phyloP scores from a whole-genome alignment of 768 basidiomycete genomes.

The Naganishia randhawae region DNA sequence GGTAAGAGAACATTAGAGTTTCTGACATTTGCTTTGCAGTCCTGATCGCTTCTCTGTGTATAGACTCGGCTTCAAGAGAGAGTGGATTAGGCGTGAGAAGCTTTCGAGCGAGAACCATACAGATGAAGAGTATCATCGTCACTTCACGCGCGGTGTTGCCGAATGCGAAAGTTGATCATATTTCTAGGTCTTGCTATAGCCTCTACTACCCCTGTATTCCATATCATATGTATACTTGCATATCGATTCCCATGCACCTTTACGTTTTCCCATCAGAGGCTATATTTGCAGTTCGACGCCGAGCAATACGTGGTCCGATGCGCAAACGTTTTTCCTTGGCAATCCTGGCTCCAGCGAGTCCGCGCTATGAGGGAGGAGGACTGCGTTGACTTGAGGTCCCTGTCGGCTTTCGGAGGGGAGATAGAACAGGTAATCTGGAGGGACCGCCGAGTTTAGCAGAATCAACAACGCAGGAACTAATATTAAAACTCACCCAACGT shows the following conservation, averaged over 20 bases:
- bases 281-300: constrained; percentile 56
- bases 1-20: constrained; percentile 13
- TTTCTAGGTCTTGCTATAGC: neutral
- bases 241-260: neutral
- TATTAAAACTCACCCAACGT: constrained; percentile 61
- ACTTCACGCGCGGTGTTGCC: neutral
- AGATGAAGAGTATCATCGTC: constrained; percentile 4
- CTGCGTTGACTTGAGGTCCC: constrained; percentile 51
- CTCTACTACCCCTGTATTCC: neutral
- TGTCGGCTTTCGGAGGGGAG: constrained; percentile 38
- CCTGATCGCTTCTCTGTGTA: neutral
- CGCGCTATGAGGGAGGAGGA: constrained; percentile 63
- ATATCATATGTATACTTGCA: neutral
- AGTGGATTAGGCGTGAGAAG: constrained; percentile 11
- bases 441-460: neutral
- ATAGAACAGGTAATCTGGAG: constrained; percentile 89
- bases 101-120: neutral
- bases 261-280: too few relatives aligned
- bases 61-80: constrained; percentile 22
- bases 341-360: constrained; percentile 67
- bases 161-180: neutral
- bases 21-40: neutral
- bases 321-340: constrained; percentile 72
- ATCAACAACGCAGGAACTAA: neutral
- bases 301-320: constrained; percentile 82